These are phyloP conservation scores for Botrytis porri DNA, from an alignment of 2,329 filamentous ascomycete species.

Conservation along the genomic window DNA sequence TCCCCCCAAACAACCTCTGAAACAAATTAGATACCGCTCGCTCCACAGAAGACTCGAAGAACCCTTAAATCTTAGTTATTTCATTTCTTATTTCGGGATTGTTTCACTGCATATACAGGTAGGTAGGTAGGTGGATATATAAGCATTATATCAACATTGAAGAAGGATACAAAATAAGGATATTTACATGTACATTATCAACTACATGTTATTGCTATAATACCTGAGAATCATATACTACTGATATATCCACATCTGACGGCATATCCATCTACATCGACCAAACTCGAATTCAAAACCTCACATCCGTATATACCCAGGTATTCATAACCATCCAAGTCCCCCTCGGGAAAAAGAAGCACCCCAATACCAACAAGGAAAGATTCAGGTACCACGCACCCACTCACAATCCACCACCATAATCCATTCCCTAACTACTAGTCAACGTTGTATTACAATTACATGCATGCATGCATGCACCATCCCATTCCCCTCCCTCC, in stretches of 20 bases:
- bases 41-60: neutral
- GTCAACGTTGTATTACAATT: slow-evolving; percentile 6
- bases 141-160: neutral
- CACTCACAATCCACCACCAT: neutral
- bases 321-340: too few species aligned
- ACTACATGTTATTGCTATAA: neutral
- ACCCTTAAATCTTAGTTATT: neutral
- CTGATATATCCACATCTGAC: neutral
- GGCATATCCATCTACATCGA: too few species aligned
- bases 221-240: neutral
- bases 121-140: too few species aligned
- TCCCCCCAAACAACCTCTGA: neutral
- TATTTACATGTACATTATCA: neutral
- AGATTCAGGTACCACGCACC: neutral
- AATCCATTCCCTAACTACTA: neutral
- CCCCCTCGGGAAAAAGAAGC: neutral
- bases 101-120: neutral
- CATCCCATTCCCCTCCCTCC: neutral
- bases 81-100: too few species aligned
- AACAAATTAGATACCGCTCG: neutral
- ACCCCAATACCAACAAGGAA: neutral
- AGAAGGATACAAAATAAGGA: neutral
- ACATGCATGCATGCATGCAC: neutral
- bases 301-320: too few species aligned
- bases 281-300: too few species aligned